Conservation (phyloP, 1,284 basidiomycete species). For the Porodaedalea pini region DNA sequence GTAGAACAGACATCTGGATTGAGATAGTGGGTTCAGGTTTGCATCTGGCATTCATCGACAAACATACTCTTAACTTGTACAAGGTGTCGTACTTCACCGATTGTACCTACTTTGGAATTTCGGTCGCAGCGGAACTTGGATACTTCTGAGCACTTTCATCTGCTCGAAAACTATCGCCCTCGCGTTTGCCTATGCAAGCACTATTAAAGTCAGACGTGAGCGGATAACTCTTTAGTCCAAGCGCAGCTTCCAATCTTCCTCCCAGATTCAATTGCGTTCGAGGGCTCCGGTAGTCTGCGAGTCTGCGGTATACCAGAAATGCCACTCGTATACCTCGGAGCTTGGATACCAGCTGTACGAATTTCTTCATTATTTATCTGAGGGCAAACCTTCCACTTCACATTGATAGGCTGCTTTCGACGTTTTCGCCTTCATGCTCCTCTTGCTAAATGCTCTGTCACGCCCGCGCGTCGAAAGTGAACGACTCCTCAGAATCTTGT, state of each 20-base stretch:
- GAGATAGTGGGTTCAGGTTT: neutral
- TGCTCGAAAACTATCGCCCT: slow-evolving; percentile 1
- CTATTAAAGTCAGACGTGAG: neutral
- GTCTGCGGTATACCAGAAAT: slow-evolving; percentile 3
- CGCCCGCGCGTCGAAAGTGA: neutral
- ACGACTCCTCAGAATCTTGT: slow-evolving; percentile 8
- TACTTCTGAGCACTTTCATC: slow-evolving; percentile 3
- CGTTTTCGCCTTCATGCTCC: slow-evolving; percentile 6
- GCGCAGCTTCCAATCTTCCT: neutral
- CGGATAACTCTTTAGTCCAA: neutral
- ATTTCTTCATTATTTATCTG: neutral
- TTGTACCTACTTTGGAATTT: slow-evolving; percentile 7
- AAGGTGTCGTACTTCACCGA: slow-evolving; percentile 13
- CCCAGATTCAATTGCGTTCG: too few relatives aligned
- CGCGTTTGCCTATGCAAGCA: slow-evolving; percentile 5
- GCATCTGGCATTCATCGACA: neutral
- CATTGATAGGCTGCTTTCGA: slow-evolving; percentile 6
- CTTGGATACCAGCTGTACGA: slow-evolving; percentile 6
- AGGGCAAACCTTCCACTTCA: too few relatives aligned
- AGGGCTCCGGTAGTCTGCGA: neutral
- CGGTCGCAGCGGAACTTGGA: neutral
- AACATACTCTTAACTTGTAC: too few relatives aligned
- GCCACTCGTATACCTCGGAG: slow-evolving; percentile 4
- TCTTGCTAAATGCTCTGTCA: slow-evolving; percentile 12
- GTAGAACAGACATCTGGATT: neutral